Conservation (phyloP, 2,329 filamentous ascomycete genomes). For the Coleophoma crateriformis region DNA sequence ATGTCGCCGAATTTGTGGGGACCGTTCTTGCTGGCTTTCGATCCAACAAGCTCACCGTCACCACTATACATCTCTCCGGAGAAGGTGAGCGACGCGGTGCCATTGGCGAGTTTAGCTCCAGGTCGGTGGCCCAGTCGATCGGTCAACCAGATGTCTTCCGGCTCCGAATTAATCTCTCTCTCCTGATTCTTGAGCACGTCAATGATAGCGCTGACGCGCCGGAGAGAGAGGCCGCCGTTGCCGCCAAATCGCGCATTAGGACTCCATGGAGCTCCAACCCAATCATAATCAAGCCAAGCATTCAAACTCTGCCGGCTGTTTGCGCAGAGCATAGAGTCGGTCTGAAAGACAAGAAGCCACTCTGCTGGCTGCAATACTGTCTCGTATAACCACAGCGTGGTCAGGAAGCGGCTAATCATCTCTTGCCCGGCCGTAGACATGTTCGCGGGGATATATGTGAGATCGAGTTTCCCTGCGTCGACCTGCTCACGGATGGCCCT, state of each 20-base stretch:
- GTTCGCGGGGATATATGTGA: constrained; percentile 45
- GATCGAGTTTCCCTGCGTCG: constrained; percentile 36
- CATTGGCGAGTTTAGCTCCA: constrained; percentile 43
- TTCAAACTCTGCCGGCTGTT: constrained; percentile 41
- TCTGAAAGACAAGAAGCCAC: constrained; percentile 46
- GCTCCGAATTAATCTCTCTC: constrained; percentile 36
- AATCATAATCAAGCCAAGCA: constrained; percentile 44
- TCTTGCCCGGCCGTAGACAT: constrained; percentile 45
- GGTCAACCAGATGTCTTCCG: constrained; percentile 52
- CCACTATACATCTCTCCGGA: constrained; percentile 43
- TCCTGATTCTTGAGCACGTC: constrained; percentile 44
- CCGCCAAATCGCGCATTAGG: constrained; percentile 24
- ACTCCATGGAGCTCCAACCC: constrained; percentile 27
- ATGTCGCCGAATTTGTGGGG: constrained; percentile 7
- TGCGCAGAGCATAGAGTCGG: constrained; percentile 47
- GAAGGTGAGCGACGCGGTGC: constrained; percentile 41
- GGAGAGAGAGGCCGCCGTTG: constrained; percentile 34
- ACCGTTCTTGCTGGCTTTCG: constrained; percentile 13
- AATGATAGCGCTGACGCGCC: constrained; percentile 46
- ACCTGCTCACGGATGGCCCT: constrained; percentile 35
- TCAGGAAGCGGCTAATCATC: constrained; percentile 45
- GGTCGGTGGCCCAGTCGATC: constrained; percentile 45
- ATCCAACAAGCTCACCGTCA: constrained; percentile 18
- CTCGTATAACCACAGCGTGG: constrained; percentile 44
- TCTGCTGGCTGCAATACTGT: constrained; percentile 38